Percentiles rank a stretch among this genome's conserved stretches.
Conservation (phyloP, 805 yeast genomes). For the Metschnikowia cubensis region DNA sequence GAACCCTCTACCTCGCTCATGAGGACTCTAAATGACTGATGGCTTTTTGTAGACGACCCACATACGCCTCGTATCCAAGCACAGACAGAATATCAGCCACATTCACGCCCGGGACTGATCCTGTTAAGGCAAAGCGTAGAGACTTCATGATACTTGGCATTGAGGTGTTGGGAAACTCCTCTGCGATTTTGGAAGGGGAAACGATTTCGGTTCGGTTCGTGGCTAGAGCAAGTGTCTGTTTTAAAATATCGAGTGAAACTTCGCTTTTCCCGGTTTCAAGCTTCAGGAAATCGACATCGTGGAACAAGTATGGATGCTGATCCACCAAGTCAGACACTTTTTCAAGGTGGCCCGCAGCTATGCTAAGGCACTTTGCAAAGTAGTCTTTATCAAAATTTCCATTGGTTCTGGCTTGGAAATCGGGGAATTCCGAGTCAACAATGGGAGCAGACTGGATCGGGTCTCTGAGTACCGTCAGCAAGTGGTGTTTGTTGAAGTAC, state of each 20-base stretch:
- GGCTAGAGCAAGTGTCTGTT: conserved; percentile 15
- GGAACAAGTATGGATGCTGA: conserved; percentile 48
- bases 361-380: conserved; percentile 37
- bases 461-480: conserved; percentile 41
- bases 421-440: conserved; percentile 28
- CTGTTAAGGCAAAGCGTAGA: conserved; percentile 61
- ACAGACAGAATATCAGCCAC: conserved; percentile 54
- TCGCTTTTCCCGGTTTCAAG: conserved; percentile 2
- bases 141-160: conserved; percentile 10
- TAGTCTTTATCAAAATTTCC: conserved; percentile 24
- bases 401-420: conserved; percentile 13
- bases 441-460: conserved; percentile 33
- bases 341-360: conserved; percentile 48
- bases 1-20: background rate
- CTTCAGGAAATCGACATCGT: conserved; percentile 29
- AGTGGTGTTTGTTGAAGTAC: conserved; percentile 72
- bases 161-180: conserved; percentile 1
- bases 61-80: conserved; percentile 38
- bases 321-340: conserved; percentile 49
- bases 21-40: conserved; percentile 4
- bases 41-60: conserved; percentile 12
- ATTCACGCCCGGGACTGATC: conserved; percentile 65
- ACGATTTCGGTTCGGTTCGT: conserved; percentile 1
- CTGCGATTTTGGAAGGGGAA: conserved; percentile 2
- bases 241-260: conserved; percentile 12